Evolutionary conservation across 352 stramenopile species (phyloP).

Genomic region (Globisporangium paroecandrum): DNA sequence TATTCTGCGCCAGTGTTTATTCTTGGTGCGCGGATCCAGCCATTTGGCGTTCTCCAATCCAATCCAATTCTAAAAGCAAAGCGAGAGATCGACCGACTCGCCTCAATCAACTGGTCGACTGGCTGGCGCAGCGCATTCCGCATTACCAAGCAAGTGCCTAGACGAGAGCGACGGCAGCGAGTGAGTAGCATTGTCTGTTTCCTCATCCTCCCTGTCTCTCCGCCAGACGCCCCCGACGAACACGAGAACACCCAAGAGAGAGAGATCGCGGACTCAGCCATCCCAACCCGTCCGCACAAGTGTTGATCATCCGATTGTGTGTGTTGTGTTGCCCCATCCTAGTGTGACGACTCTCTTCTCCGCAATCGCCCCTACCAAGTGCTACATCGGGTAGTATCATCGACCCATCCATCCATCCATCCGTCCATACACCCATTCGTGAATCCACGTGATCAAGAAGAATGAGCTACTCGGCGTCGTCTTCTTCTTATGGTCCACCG

Average conservation of each 20-base stretch:
- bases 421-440: background rate
- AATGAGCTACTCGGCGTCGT: conserved; percentile 3
- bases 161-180: background rate
- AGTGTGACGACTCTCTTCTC: conserved; percentile 11
- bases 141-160: background rate
- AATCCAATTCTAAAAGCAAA: background rate
- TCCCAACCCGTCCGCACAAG: background rate
- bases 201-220: background rate
- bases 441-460: background rate
- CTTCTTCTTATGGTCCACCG: conserved; percentile 1
- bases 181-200: conserved; percentile 4
- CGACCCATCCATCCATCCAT: background rate
- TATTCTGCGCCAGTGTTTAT: background rate
- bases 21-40: background rate
- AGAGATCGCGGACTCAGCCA: background rate
- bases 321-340: conserved; percentile 17
- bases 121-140: background rate
- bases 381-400: background rate
- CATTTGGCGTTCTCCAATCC: background rate
- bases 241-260: background rate
- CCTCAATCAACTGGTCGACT: background rate
- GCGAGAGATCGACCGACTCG: background rate
- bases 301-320: conserved; percentile 15
- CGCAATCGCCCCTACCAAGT: background rate
- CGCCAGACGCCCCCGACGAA: background rate